These are phyloP conservation scores for Dianthus caryophyllus DNA, from an alignment of 148 eudicot genomes.

Conservation along the genomic window DNA sequence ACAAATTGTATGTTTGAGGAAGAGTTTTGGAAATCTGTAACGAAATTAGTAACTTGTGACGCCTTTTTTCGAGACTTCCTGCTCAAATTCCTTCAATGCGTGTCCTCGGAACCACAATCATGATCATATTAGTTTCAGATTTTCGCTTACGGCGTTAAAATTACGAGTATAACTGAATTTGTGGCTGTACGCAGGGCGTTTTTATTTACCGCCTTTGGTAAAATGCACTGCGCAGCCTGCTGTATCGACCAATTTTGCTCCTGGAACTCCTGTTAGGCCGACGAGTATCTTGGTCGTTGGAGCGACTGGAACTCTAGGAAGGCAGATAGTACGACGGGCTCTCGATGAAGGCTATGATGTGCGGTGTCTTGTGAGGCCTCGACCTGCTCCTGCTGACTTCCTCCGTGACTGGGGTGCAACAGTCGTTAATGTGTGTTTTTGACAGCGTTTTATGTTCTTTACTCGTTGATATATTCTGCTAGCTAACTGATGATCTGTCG, in stretches of 20 bases:
- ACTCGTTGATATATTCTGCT: neutral
- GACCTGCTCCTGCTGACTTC: constrained; percentile 98
- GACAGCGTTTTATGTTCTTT: neutral
- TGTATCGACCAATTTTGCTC: constrained; percentile 68
- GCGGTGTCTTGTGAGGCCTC: constrained; percentile 88
- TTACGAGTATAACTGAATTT: neutral
- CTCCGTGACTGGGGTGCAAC: constrained; percentile 99
- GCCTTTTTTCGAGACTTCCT: neutral
- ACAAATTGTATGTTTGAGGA: too few species aligned
- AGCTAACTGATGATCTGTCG: too few species aligned
- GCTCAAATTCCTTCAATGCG: neutral
- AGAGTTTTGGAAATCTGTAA: too few species aligned
- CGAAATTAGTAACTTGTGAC: neutral
- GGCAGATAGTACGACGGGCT: constrained; percentile 93
- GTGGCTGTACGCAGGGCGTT: constrained; percentile 30
- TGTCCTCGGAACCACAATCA: neutral
- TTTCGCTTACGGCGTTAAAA: neutral
- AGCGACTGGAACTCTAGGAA: constrained; percentile 91
- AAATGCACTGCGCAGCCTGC: constrained; percentile 53
- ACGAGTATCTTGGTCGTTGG: constrained; percentile 95
- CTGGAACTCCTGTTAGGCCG: constrained; percentile 90
- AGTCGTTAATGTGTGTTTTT: constrained; percentile 72
- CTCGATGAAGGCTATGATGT: constrained; percentile 98
- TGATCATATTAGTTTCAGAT: neutral
- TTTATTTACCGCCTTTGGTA: constrained; percentile 34